Percentiles rank a stretch among this genome's conserved stretches.
Conservation (phyloP, 768 basidiomycete species). For the Panaeolus cyanescens region DNA sequence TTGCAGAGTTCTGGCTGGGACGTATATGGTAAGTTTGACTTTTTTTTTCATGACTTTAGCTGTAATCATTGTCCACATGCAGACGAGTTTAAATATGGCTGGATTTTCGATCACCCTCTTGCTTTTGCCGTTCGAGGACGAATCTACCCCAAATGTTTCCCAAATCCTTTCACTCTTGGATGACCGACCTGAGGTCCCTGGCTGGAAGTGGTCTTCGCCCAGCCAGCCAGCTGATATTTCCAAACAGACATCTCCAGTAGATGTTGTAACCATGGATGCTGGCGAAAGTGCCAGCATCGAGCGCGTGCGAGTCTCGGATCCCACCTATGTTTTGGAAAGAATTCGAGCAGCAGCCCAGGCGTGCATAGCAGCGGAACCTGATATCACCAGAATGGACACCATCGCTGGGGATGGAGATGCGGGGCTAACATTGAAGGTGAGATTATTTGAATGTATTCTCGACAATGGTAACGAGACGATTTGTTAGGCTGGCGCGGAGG, state of each 20-base stretch:
- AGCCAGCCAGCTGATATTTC: conserved; percentile 32
- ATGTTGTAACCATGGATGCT: conserved; percentile 3
- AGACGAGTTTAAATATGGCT: conserved; percentile 93
- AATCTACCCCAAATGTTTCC: conserved; percentile 38
- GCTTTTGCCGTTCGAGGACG: conserved; percentile 58
- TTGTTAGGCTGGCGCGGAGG: conserved; percentile 66
- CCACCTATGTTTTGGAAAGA: conserved; percentile 50
- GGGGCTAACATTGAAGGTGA: conserved; percentile 52
- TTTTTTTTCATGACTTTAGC: not conserved
- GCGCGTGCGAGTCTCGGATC: conserved; percentile 31
- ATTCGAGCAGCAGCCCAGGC: conserved; percentile 64
- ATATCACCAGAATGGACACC: conserved; percentile 89
- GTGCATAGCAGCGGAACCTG: conserved; percentile 78
- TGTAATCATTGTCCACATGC: conserved; percentile 4
- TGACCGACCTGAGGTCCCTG: conserved; percentile 66
- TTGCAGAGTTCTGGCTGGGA: conserved; percentile 70
- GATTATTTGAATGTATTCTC: not conserved
- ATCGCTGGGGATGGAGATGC: conserved; percentile 89
- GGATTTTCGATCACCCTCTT: conserved; percentile 87
- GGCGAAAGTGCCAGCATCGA: conserved; percentile 3
- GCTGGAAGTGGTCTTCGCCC: conserved; percentile 81
- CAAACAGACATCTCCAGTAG: conserved; percentile 4
- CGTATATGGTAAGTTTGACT: conserved; percentile 71
- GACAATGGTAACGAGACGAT: not conserved
- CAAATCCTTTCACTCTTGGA: conserved; percentile 71